Evolutionary conservation across 331 rosid genomes (phyloP), one percentile per base, ranked within the genome.

Genomic region (Stylosanthes scabra): DNA sequence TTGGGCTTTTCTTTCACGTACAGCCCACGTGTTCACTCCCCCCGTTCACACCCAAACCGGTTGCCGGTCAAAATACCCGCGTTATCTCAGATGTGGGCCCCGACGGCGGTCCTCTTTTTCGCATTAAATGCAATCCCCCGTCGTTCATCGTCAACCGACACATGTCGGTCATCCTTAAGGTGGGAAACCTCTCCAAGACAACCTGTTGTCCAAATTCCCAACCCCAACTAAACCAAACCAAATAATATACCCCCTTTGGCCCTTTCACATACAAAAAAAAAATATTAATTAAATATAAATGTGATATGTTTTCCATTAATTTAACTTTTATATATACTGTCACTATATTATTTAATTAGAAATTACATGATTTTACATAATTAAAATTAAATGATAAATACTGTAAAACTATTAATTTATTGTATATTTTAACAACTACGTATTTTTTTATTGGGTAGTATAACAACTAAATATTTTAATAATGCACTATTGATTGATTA

Each of bases 171-270:
- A 42, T 7, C 7, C 7, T 13, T 55, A 2, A 63, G 89, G 96
- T 88, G 90, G 89, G 96, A 91, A 83, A 86, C 82, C 85, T 59
- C 78, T 15, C 63, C 20, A 0, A 47, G 78, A 83, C 91, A 74
- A 91, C 86, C 97, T 89, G 93, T 88, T 88, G 80, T 81, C 97
- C 96, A 89, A 86, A 89, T 57, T 79, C 83, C 63, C 79, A 63
- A 66, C 78, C 78, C 83, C 63, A 31, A 20, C 49, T 8, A 40
- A 50, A n/a, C 20, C 13, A 12, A 8, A 52, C 5, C 12, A 16
- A 67, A 55, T 58, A 73, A 68, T 78, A 55, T 58, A 73, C 71
- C 80, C 15, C 89, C 89, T 83, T 89, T 82, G 84, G 82, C 15
- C 89, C 89, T 83, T 89, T 82, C 85, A 84, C 87, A 15, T 55